Conservation (phyloP, 129 eudicot species). For the sunflower (Helianthus annuus) region DNA sequence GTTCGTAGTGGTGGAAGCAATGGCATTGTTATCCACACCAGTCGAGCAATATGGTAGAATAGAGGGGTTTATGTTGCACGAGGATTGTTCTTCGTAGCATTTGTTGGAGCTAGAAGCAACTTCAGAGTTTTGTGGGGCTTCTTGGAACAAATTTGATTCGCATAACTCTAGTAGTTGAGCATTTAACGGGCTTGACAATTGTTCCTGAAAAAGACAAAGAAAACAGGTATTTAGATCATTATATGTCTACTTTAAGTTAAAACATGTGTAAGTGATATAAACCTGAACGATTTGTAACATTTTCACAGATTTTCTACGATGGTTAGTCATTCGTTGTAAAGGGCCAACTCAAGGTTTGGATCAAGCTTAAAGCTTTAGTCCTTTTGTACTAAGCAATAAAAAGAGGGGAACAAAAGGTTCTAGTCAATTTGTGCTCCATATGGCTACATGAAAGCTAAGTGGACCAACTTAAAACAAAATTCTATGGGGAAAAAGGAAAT, state of each 20-base stretch:
- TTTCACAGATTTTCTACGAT: conserved; percentile 24
- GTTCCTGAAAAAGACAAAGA: conserved; percentile 47
- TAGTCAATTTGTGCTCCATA: conserved; percentile 32
- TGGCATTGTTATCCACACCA: background rate
- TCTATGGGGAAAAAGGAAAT: conserved; percentile 16
- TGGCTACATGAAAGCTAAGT: conserved; percentile 33
- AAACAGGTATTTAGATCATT: conserved; percentile 1
- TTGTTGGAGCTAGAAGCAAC: conserved; percentile 59
- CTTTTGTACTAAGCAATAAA: conserved; percentile 28
- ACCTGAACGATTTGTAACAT: conserved; percentile 25
- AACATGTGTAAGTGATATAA: conserved; percentile 1
- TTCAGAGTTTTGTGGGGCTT: conserved; percentile 63
- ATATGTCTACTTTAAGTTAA: background rate
- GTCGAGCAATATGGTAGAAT: conserved; percentile 21
- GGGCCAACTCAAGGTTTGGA: conserved; percentile 18
- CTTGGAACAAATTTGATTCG: conserved; percentile 65
- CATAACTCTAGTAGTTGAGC: conserved; percentile 61
- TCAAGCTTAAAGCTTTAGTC: conserved; percentile 21
- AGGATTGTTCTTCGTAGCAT: conserved; percentile 62
- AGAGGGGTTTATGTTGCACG: conserved; percentile 34
- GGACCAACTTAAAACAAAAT: conserved; percentile 28
- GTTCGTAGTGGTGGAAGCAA: conserved; percentile 1
- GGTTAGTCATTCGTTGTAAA: conserved; percentile 26
- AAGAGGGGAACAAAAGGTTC: conserved; percentile 12
- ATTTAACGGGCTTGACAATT: conserved; percentile 58